Conservation (phyloP, 2,329 filamentous ascomycete species). For the Cladophialophora carrionii region DNA sequence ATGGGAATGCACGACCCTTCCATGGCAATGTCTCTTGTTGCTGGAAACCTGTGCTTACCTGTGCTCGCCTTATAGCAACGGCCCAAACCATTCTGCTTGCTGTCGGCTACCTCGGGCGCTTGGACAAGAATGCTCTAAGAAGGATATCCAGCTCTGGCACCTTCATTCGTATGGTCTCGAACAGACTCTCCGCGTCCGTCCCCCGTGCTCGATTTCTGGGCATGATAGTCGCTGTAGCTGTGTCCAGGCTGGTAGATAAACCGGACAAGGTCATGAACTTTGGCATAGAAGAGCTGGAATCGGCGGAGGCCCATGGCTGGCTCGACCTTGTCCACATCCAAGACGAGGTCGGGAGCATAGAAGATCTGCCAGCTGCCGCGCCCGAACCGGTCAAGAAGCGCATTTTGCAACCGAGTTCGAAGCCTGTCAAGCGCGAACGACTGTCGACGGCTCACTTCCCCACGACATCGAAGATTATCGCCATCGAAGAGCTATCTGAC, state of each 20-base stretch:
- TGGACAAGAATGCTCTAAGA: conserved; percentile 66
- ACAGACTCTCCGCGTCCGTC: conserved; percentile 78
- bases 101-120: conserved; percentile 73
- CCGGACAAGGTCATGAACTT: conserved; percentile 77
- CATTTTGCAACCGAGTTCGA: conserved; percentile 6
- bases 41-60: conserved; percentile 37
- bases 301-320: conserved; percentile 74
- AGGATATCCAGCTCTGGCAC: conserved; percentile 70
- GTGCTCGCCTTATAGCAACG: conserved; percentile 60
- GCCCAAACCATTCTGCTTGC: conserved; percentile 76
- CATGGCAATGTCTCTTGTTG: conserved; percentile 4
- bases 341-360: conserved; percentile 63
- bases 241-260: conserved; percentile 66
- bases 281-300: conserved; percentile 75
- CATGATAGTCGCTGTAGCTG: conserved; percentile 79
- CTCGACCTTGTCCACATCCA: conserved; percentile 65
- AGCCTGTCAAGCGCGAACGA: conserved; percentile 13
- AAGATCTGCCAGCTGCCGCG: conserved; percentile 28
- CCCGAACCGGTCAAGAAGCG: conserved; percentile 32
- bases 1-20: conserved; percentile 3
- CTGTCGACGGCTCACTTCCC: conserved; percentile 27
- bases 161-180: conserved; percentile 81
- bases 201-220: conserved; percentile 77
- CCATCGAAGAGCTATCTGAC: conserved; percentile 66
- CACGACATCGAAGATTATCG: conserved; percentile 52